phyloP scores from a whole-genome alignment of 2,329 filamentous ascomycete genomes.

The Penicillium sp. region DNA sequence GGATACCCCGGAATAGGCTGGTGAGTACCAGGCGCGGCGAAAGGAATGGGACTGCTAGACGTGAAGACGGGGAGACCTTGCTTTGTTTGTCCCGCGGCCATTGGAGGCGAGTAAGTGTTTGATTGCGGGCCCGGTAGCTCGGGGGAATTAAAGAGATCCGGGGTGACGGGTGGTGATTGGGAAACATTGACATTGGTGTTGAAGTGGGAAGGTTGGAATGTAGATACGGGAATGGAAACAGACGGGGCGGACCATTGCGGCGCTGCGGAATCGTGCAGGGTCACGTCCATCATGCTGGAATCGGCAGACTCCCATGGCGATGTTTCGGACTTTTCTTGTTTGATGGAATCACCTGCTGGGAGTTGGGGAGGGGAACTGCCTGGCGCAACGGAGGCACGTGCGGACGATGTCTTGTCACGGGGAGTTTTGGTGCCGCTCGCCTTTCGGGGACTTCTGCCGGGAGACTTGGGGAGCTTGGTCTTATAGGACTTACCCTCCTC shows the following conservation, averaged over 20 bases:
- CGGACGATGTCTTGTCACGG: conserved; percentile 7
- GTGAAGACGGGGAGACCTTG: conserved; percentile 53
- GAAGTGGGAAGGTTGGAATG: conserved; percentile 6
- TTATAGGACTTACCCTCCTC: conserved; percentile 41
- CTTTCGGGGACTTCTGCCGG: conserved; percentile 33
- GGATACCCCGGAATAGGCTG: not conserved
- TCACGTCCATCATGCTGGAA: conserved; percentile 2
- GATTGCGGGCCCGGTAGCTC: conserved; percentile 18
- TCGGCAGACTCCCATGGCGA: not conserved
- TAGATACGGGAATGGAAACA: not conserved
- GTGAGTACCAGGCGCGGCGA: conserved; percentile 27
- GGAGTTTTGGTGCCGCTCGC: conserved; percentile 21
- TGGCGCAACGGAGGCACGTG: conserved; percentile 11
- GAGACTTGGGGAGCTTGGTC: conserved; percentile 22
- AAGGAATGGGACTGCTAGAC: conserved; percentile 47
- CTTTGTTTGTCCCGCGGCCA: conserved; percentile 36
- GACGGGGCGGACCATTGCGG: conserved; percentile 3
- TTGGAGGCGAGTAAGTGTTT: conserved; percentile 32
- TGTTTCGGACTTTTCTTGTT: conserved; percentile 1
- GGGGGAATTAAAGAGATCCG: conserved; percentile 8
- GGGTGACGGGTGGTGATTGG: conserved; percentile 29
- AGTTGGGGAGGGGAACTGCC: conserved; percentile 8
- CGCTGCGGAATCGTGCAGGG: conserved; percentile 3
- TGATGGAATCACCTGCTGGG: not conserved
- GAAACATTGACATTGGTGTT: conserved; percentile 9